These are phyloP conservation scores for Odontarrhena argentea DNA, from an alignment of 345 rosid species.

Conservation along the genomic window DNA sequence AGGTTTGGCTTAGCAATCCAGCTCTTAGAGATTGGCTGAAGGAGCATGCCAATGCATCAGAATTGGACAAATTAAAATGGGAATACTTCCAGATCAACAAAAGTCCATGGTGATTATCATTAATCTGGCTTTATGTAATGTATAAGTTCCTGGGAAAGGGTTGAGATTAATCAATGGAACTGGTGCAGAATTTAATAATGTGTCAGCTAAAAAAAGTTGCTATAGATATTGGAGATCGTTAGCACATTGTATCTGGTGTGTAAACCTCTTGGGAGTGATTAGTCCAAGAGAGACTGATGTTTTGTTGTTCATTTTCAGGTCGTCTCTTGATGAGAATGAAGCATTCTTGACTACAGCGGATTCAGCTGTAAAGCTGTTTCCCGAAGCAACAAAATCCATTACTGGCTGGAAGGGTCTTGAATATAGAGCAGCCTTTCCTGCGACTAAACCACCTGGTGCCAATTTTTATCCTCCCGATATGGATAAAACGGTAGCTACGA, in stretches of 20 bases:
- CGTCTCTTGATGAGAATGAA: conserved; percentile 85
- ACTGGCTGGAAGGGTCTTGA: conserved; percentile 92
- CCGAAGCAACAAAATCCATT: conserved; percentile 63
- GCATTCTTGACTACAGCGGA: conserved; percentile 87
- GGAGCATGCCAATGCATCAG: conserved; percentile 66
- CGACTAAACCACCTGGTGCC: conserved; percentile 82
- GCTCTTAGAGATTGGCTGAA: conserved; percentile 79
- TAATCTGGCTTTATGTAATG: conserved; percentile 18
- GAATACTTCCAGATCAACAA: conserved; percentile 75
- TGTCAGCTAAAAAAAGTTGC: conserved; percentile 4
- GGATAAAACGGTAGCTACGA: conserved; percentile 73
- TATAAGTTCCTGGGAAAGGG: conserved; percentile 5
- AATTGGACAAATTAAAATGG: conserved; percentile 73
- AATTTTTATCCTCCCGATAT: conserved; percentile 97
- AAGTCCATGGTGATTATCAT: conserved; percentile 75
- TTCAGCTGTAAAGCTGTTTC: conserved; percentile 75
- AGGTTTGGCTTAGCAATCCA: conserved; percentile 92
- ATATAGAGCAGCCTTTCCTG: conserved; percentile 81
- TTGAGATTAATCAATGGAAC: neutral
- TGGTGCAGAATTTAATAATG: neutral
- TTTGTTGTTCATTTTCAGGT: conserved; percentile 55
- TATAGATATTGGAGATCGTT: neutral
- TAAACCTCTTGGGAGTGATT: conserved; percentile 22
- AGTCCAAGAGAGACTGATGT: conserved; percentile 15
- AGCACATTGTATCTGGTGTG: conserved; percentile 4